Evolutionary conservation across 768 basidiomycete genomes (phyloP).

Genomic region (Mycena venus): DNA sequence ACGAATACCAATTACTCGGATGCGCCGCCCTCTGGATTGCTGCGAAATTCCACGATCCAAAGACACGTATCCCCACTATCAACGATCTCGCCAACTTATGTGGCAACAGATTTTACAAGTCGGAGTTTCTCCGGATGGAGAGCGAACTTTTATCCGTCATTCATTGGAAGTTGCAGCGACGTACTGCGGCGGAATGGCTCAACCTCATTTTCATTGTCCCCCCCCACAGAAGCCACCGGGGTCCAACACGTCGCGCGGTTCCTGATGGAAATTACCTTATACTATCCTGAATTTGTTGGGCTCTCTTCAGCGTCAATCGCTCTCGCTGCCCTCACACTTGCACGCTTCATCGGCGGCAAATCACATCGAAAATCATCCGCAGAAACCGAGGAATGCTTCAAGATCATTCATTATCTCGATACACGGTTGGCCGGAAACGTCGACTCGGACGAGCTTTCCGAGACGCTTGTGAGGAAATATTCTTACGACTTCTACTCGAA

Average conservation of each 20-base stretch:
- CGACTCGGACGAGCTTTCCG: slow-evolving; percentile 87
- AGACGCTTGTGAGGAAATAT: slow-evolving; percentile 98
- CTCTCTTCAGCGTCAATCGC: slow-evolving; percentile 90
- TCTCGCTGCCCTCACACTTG: slow-evolving; percentile 88
- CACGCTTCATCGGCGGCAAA: slow-evolving; percentile 89
- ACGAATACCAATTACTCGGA: slow-evolving; percentile 99
- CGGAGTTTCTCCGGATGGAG: slow-evolving; percentile 99
- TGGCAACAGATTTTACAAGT: slow-evolving; percentile 96
- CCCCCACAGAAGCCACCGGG: slow-evolving; percentile 85
- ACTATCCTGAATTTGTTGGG: slow-evolving; percentile 95
- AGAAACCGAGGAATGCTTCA: slow-evolving; percentile 86
- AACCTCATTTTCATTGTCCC: slow-evolving; percentile 82
- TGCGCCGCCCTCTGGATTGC: slow-evolving; percentile 99
- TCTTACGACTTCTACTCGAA: slow-evolving; percentile 97
- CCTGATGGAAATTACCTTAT: slow-evolving; percentile 99
- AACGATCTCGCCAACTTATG: slow-evolving; percentile 96
- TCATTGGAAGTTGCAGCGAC: slow-evolving; percentile 96
- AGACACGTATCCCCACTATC: slow-evolving; percentile 96
- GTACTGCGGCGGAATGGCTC: slow-evolving; percentile 98
- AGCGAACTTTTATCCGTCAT: slow-evolving; percentile 96
- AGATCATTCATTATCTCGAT: slow-evolving; percentile 90
- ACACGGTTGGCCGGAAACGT: slow-evolving; percentile 88
- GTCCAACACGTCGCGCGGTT: slow-evolving; percentile 97
- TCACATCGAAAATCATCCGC: slow-evolving; percentile 78
- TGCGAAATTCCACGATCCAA: slow-evolving; percentile 98